phyloP scores from a whole-genome alignment of 805 yeast species.

The Candida pini region DNA sequence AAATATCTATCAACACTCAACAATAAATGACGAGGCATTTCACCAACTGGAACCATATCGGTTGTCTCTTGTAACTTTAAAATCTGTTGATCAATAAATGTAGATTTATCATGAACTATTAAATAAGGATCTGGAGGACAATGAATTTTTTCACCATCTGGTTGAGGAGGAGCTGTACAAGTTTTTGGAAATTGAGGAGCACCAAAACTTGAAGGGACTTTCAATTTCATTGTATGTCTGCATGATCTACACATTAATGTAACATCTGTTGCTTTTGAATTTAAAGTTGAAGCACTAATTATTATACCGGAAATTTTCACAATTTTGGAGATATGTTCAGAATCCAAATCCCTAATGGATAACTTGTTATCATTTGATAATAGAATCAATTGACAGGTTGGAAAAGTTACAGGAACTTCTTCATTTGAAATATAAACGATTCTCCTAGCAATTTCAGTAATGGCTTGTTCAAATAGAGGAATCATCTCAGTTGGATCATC shows the following conservation, averaged over 20 bases:
- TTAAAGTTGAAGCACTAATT: slow-evolving; percentile 82
- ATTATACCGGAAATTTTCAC: slow-evolving; percentile 90
- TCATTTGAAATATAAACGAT: slow-evolving; percentile 50
- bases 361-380: slow-evolving; percentile 66
- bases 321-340: slow-evolving; percentile 83
- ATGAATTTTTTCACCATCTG: slow-evolving; percentile 40
- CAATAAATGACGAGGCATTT: slow-evolving; percentile 91
- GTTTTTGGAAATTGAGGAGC: slow-evolving; percentile 58
- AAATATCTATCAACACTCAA: slow-evolving; percentile 85
- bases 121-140: slow-evolving; percentile 94
- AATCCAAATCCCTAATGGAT: slow-evolving; percentile 75
- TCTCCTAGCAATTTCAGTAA: slow-evolving; percentile 80
- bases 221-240: slow-evolving; percentile 67
- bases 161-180: slow-evolving; percentile 57
- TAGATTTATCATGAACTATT: slow-evolving; percentile 87
- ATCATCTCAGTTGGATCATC: slow-evolving; percentile 88
- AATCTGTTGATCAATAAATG: slow-evolving; percentile 92
- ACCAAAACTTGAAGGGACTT: slow-evolving; percentile 64
- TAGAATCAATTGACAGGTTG: slow-evolving; percentile 77
- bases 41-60: slow-evolving; percentile 98
- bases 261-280: slow-evolving; percentile 80
- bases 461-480: slow-evolving; percentile 77
- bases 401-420: slow-evolving; percentile 52
- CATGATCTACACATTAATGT: slow-evolving; percentile 86
- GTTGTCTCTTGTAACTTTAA: slow-evolving; percentile 95